Conservation (phyloP, 495 filamentous ascomycete species). For the Trypethelium eluteriae region DNA sequence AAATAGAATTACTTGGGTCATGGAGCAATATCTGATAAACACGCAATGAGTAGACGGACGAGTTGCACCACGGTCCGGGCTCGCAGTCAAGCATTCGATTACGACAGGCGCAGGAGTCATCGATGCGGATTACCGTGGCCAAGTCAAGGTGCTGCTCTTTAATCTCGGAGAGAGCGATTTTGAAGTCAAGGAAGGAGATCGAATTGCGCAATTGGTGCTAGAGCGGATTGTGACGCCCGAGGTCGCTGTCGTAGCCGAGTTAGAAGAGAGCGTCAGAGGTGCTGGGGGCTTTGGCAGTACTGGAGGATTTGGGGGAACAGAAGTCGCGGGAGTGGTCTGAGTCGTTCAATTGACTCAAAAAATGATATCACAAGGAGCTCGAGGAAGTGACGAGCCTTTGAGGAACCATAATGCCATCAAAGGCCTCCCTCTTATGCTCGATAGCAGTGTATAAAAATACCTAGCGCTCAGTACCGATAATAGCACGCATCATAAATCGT, state of each 20-base stretch:
- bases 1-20: not conserved
- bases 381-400: not conserved
- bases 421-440: not conserved
- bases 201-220: conserved; percentile 85
- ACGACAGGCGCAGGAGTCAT: conserved; percentile 93
- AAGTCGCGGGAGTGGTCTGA: not conserved
- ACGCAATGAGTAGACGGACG: conserved; percentile 59
- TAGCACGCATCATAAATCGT: too few relatives aligned
- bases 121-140: conserved; percentile 92
- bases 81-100: conserved; percentile 89
- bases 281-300: conserved; percentile 94
- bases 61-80: conserved; percentile 82
- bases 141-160: conserved; percentile 87
- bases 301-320: conserved; percentile 45
- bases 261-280: conserved; percentile 85
- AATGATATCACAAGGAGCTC: not conserved
- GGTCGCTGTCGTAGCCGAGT: conserved; percentile 72
- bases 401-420: not conserved
- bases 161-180: conserved; percentile 84
- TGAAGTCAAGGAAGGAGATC: conserved; percentile 72
- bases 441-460: not conserved
- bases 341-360: not conserved
- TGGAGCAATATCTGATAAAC: conserved; percentile 11
- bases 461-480: not conserved
- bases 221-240: conserved; percentile 92